These are phyloP conservation scores for Vachellia collinsii DNA, from an alignment of 306 rosid genomes.

Conservation along the genomic window DNA sequence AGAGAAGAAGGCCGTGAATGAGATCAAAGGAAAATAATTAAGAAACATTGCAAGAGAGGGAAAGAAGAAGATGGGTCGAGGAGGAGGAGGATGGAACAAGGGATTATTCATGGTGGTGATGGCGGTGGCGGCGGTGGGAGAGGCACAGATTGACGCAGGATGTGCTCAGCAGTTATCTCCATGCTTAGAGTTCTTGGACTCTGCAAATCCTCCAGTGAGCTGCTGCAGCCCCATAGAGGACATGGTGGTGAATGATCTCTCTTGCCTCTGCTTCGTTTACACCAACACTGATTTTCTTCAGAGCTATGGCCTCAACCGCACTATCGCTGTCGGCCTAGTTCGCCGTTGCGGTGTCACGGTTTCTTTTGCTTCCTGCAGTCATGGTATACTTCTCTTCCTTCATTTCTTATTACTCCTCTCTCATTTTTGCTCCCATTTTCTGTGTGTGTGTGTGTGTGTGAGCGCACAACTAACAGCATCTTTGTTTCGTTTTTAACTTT, in stretches of 20 bases:
- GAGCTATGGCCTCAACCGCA: not conserved
- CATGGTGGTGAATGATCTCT: slow-evolving; percentile 32
- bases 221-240: slow-evolving; percentile 62
- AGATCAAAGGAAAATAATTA: too few species aligned
- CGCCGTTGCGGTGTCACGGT: slow-evolving; percentile 45
- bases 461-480: not conserved
- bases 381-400: not conserved
- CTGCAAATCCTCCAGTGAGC: slow-evolving; percentile 40
- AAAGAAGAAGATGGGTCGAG: not conserved
- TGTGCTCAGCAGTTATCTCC: slow-evolving; percentile 4
- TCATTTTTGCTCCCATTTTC: too few species aligned
- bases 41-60: not conserved
- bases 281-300: slow-evolving; percentile 37
- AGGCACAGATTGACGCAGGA: not conserved
- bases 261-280: slow-evolving; percentile 61
- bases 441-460: not conserved
- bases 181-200: slow-evolving; percentile 40
- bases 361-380: not conserved
- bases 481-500: too few species aligned
- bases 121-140: not conserved
- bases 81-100: too few species aligned
- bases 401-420: too few species aligned
- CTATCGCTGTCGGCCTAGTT: slow-evolving; percentile 43
- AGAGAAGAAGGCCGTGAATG: too few species aligned
- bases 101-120: too few species aligned